Base-by-base conservation (phyloP, 495 filamentous ascomycete species). In the Aspergillus hancockii region DNA sequence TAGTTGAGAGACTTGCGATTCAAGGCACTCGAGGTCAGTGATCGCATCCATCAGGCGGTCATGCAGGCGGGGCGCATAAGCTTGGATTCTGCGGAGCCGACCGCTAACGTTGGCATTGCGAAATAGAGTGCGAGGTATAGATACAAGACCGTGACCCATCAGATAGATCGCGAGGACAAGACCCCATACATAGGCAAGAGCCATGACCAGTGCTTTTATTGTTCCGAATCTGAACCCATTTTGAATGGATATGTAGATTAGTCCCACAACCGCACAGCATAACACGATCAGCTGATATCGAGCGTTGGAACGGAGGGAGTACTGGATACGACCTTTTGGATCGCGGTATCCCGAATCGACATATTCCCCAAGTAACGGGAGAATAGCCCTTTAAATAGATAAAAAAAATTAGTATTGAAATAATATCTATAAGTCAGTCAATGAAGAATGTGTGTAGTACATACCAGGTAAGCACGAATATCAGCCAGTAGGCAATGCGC, bases 401-500 rank as follows among this genome's bases (percentile, higher is more conserved):
- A 28, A 62, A 14, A n/a, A 41, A 61, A 12, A 51, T 66, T 19
- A 58, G 60, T n/a, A 21, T 28, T 30, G 6, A 21, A 9, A 8
- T 36, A 30, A 49, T 7, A 10, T 1, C 32, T 31, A 38, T 4
- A 51, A 49, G 14, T 47, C n/a, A 16, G 21, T 25, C 16, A 25
- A 49, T 13, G 28, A 54, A 18, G 19, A 16, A 32, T 16, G 28
- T 19, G 14, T 10, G 43, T 18, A 25, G n/a, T 18, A 63, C 77
- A 41, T 77, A 93, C 93, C 94, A 98, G 36, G 94, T 98, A 65
- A 98, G 79, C 49, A 85, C 84, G 68, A 98, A 98, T 23, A 93
- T 97, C 46, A 98, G 78, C 94, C 94, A 98, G 75, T 98, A 98
- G 32, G 89, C 86, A 52, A 98, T 90, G 55, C 93, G 82, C 94